Evolutionary conservation across 2,329 filamentous ascomycete species (phyloP).

Genomic region (Colletotrichum navitas): DNA sequence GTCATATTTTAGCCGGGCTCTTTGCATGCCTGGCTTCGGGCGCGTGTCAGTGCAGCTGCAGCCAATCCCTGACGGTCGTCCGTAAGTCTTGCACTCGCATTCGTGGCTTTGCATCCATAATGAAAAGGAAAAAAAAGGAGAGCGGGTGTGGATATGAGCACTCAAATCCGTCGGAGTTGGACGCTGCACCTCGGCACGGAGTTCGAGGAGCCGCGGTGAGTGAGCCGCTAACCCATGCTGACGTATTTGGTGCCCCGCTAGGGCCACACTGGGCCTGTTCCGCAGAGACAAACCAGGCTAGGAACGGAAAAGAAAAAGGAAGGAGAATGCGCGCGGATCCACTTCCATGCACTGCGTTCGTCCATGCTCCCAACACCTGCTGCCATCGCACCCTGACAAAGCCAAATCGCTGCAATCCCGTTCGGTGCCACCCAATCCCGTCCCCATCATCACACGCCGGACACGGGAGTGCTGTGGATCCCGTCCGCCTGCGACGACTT

Average conservation of each 20-base stretch:
- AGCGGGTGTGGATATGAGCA: background rate
- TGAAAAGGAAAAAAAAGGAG: background rate
- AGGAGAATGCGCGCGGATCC: background rate
- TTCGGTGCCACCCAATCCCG: background rate
- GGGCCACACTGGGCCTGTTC: too few relatives aligned
- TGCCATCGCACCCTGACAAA: conserved; percentile 35
- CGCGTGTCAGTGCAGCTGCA: conserved; percentile 20
- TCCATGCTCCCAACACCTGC: conserved; percentile 28
- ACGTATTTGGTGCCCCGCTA: too few relatives aligned
- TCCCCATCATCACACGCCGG: background rate
- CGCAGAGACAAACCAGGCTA: too few relatives aligned
- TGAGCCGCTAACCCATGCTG: conserved; percentile 19
- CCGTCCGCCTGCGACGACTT: background rate
- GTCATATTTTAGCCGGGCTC: conserved; percentile 8
- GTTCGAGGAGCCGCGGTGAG: conserved; percentile 2
- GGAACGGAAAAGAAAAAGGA: background rate
- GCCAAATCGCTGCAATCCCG: background rate
- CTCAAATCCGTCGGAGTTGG: conserved; percentile 40
- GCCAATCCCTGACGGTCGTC: conserved; percentile 4
- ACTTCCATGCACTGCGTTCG: conserved; percentile 11
- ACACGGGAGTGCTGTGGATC: background rate
- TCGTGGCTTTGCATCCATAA: conserved; percentile 26
- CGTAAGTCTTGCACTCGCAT: background rate
- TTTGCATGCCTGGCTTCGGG: conserved; percentile 13
- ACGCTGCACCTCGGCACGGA: conserved; percentile 35